Evolutionary conservation across 805 yeast species (phyloP).

Genomic region (Candida broadrunensis): DNA sequence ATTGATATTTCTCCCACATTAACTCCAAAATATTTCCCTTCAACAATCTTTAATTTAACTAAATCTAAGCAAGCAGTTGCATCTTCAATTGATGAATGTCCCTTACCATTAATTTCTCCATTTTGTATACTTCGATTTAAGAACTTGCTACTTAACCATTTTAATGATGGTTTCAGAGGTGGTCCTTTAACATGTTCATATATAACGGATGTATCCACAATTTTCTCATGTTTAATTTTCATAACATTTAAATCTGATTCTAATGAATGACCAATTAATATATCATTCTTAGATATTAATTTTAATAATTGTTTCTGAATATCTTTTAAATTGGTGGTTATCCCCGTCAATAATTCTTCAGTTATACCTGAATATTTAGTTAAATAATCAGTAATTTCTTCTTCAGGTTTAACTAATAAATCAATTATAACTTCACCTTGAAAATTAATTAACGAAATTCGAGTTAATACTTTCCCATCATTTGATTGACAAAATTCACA

Average conservation of each 20-base stretch:
- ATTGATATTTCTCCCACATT: constrained; percentile 23
- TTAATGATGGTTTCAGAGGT: constrained; percentile 75
- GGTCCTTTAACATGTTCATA: constrained; percentile 83
- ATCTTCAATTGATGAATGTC: constrained; percentile 86
- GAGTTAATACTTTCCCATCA: constrained; percentile 63
- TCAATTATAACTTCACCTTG: constrained; percentile 63
- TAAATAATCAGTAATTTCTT: constrained; percentile 71
- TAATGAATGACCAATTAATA: constrained; percentile 85
- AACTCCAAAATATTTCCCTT: constrained; percentile 65
- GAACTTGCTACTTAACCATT: constrained; percentile 59
- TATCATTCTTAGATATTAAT: constrained; percentile 54
- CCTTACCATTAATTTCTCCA: constrained; percentile 51
- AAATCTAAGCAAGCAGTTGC: constrained; percentile 77
- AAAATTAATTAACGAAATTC: constrained; percentile 72
- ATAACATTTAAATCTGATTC: constrained; percentile 78
- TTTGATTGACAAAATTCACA: constrained; percentile 87
- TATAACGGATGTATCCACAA: constrained; percentile 78
- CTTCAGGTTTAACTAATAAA: constrained; percentile 73
- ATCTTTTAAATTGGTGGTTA: constrained; percentile 63
- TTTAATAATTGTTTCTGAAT: constrained; percentile 57
- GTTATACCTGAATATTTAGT: constrained; percentile 90
- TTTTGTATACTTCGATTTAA: constrained; percentile 62
- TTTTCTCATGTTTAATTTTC: constrained; percentile 63
- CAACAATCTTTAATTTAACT: constrained; percentile 62
- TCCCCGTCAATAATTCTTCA: constrained; percentile 56